Conservation (phyloP, 768 basidiomycete species). For the Termitomyces sp. region DNA sequence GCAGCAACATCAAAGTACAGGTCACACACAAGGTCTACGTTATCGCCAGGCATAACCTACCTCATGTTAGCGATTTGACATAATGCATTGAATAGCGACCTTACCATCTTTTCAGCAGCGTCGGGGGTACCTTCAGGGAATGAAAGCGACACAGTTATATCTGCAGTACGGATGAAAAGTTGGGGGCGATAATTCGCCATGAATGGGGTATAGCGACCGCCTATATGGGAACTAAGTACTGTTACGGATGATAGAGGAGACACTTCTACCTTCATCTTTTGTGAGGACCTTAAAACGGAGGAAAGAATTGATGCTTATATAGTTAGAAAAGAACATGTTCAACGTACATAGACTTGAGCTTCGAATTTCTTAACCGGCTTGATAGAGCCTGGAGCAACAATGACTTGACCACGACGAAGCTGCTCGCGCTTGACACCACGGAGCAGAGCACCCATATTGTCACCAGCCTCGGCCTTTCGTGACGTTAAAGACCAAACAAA, state of each 20-base stretch:
- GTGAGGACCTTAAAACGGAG: slow-evolving; percentile 55
- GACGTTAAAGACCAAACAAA: neutral
- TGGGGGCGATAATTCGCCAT: slow-evolving; percentile 93
- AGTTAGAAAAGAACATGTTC: neutral
- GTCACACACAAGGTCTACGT: slow-evolving; percentile 86
- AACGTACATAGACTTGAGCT: slow-evolving; percentile 81
- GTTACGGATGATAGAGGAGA: slow-evolving; percentile 8
- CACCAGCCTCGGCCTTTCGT: slow-evolving; percentile 86
- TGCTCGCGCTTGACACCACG: slow-evolving; percentile 98
- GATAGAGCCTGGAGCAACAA: slow-evolving; percentile 84
- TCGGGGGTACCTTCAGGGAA: slow-evolving; percentile 85
- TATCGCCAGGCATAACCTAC: slow-evolving; percentile 96
- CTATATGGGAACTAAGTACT: slow-evolving; percentile 17
- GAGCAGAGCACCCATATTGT: slow-evolving; percentile 97
- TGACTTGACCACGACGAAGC: slow-evolving; percentile 87
- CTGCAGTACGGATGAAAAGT: slow-evolving; percentile 92
- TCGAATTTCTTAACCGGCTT: slow-evolving; percentile 94
- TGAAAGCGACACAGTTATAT: slow-evolving; percentile 77
- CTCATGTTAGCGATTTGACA: neutral
- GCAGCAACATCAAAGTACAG: slow-evolving; percentile 83
- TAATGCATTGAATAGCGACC: slow-evolving; percentile 6
- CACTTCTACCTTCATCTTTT: slow-evolving; percentile 63
- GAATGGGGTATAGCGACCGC: slow-evolving; percentile 89
- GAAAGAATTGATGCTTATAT: neutral
- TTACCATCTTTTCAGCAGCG: slow-evolving; percentile 82